Conservation (phyloP, 2,329 filamentous ascomycete species). For the Xylariomycetidae sp. region DNA sequence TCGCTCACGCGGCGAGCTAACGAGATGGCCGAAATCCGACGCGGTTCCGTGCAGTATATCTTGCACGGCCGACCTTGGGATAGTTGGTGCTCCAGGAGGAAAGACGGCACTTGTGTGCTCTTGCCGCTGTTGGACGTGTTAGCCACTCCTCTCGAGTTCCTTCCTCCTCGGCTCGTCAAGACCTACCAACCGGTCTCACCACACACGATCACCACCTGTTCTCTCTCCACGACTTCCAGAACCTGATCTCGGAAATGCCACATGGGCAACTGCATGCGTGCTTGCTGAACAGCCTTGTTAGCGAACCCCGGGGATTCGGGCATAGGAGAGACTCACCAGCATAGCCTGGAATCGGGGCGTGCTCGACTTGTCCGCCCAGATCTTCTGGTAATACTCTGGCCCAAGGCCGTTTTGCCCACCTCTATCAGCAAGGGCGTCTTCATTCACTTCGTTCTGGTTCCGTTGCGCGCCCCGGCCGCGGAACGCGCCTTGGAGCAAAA, state of each 20-base stretch:
- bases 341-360: constrained; percentile 67
- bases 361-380: constrained; percentile 54
- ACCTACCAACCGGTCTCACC: constrained; percentile 84
- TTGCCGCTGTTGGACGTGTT: constrained; percentile 56
- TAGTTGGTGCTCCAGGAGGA: constrained; percentile 84
- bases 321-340: constrained; percentile 46
- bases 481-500: constrained; percentile 73
- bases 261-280: constrained; percentile 79
- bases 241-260: constrained; percentile 78
- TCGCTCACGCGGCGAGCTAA: constrained; percentile 89
- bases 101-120: constrained; percentile 94
- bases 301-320: not conserved
- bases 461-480: constrained; percentile 50
- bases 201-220: constrained; percentile 88
- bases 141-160: not conserved
- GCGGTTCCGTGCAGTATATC: constrained; percentile 91
- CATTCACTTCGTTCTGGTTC: constrained; percentile 39
- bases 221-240: constrained; percentile 65
- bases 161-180: constrained; percentile 1
- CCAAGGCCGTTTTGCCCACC: constrained; percentile 31
- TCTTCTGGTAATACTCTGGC: constrained; percentile 46
- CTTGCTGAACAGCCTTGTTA: constrained; percentile 32
- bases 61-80: constrained; percentile 76
- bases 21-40: constrained; percentile 93
- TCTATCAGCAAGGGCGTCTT: constrained; percentile 42